Evolutionary conservation across 2,329 filamentous ascomycete genomes (phyloP).

Genomic region (Colletotrichum liaoningense): DNA sequence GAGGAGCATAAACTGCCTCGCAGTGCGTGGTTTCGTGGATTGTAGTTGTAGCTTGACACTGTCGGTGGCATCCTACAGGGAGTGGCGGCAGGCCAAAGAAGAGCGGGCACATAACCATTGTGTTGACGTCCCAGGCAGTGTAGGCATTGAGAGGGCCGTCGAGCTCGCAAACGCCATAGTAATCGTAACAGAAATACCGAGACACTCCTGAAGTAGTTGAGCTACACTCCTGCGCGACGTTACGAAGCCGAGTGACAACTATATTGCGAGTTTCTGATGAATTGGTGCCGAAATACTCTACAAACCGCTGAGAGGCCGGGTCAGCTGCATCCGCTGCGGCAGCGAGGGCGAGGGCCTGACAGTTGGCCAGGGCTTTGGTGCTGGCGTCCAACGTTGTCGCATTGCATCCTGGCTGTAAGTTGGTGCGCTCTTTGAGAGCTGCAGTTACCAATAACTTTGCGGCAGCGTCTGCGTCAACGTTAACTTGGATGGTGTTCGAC

Average conservation of each 20-base stretch:
- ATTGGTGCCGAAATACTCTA: constrained; percentile 40
- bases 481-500: constrained; percentile 37
- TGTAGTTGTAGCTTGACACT: constrained; percentile 39
- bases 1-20: constrained; percentile 36
- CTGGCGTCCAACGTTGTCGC: constrained; percentile 16
- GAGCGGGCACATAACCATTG: constrained; percentile 38
- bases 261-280: constrained; percentile 34
- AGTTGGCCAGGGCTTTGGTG: constrained; percentile 36
- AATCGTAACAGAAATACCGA: constrained; percentile 37
- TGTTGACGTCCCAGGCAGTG: constrained; percentile 21
- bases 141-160: constrained; percentile 39
- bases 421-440: constrained; percentile 33
- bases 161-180: constrained; percentile 36
- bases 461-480: constrained; percentile 28
- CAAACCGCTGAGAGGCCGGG: constrained; percentile 36
- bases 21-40: constrained; percentile 41
- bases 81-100: constrained; percentile 38
- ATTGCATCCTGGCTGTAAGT: constrained; percentile 3
- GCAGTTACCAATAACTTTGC: not conserved
- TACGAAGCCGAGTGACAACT: constrained; percentile 35
- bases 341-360: constrained; percentile 35
- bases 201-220: constrained; percentile 34
- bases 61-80: constrained; percentile 37
- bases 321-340: constrained; percentile 38
- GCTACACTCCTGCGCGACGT: constrained; percentile 38